A percentile compares a stretch with the other conserved stretches of the same genome.
phyloP scores from a whole-genome alignment of 495 filamentous ascomycete species.

The Penicillium waksmanii region DNA sequence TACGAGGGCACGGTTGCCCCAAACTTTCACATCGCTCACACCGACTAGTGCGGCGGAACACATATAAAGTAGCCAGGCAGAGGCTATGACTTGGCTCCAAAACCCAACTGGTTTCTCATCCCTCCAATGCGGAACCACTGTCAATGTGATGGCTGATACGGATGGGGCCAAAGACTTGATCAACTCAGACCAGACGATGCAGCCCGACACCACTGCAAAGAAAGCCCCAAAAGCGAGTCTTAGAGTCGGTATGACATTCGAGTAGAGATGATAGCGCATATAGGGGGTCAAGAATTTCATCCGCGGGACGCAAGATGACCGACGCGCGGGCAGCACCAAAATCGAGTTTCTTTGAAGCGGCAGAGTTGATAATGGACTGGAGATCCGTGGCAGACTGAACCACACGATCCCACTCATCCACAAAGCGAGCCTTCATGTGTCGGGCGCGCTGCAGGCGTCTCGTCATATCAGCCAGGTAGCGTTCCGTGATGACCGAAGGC shows the following conservation, averaged over 20 bases:
- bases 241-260: slow-evolving; percentile 66
- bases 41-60: slow-evolving; percentile 80
- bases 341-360: slow-evolving; percentile 76
- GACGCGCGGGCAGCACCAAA: slow-evolving; percentile 64
- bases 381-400: slow-evolving; percentile 70
- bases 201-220: slow-evolving; percentile 73
- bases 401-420: slow-evolving; percentile 82
- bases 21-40: slow-evolving; percentile 87
- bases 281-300: slow-evolving; percentile 75
- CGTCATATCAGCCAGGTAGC: slow-evolving; percentile 88
- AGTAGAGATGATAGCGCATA: slow-evolving; percentile 78
- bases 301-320: slow-evolving; percentile 57
- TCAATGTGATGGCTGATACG: slow-evolving; percentile 81
- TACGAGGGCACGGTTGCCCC: slow-evolving; percentile 91
- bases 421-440: slow-evolving; percentile 79
- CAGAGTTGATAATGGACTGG: slow-evolving; percentile 84
- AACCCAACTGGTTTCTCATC: slow-evolving; percentile 75
- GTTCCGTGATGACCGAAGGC: slow-evolving; percentile 87
- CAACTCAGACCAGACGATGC: slow-evolving; percentile 90
- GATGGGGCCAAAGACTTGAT: slow-evolving; percentile 75
- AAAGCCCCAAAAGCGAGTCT: slow-evolving; percentile 63
- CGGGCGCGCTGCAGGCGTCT: slow-evolving; percentile 76
- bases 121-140: slow-evolving; percentile 76
- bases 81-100: slow-evolving; percentile 79
- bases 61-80: slow-evolving; percentile 94